Conservation (phyloP, 2,329 filamentous ascomycete genomes). For the Paraphoma sp. region DNA sequence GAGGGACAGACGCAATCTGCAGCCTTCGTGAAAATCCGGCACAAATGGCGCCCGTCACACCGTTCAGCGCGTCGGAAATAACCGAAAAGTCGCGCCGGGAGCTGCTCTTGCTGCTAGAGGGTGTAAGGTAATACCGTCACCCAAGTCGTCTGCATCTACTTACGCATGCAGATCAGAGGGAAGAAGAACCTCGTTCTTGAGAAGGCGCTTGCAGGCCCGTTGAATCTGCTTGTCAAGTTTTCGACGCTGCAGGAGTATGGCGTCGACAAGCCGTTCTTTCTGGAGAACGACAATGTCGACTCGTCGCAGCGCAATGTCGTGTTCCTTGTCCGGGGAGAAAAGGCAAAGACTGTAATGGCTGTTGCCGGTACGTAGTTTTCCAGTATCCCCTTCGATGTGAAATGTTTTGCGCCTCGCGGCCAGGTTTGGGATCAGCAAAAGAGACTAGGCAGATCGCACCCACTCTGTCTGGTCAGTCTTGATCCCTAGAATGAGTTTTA, state of each 20-base stretch:
- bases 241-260: constrained; percentile 96
- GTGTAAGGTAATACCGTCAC: constrained; percentile 72
- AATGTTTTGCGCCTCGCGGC: background rate
- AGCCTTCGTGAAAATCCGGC: background rate
- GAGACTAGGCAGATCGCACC: constrained; percentile 63
- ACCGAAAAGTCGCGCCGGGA: constrained; percentile 85
- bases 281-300: constrained; percentile 95
- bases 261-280: constrained; percentile 94
- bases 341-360: constrained; percentile 78
- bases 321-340: constrained; percentile 91
- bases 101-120: constrained; percentile 88
- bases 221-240: constrained; percentile 93
- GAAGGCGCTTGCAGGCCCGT: constrained; percentile 83
- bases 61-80: constrained; percentile 78
- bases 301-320: constrained; percentile 93
- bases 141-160: constrained; percentile 38
- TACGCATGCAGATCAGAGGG: constrained; percentile 77
- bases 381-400: constrained; percentile 8
- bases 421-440: constrained; percentile 59
- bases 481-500: constrained; percentile 57
- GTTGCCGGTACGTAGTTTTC: constrained; percentile 76
- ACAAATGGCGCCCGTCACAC: constrained; percentile 70
- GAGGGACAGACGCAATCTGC: constrained; percentile 5
- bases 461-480: constrained; percentile 65
- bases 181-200: constrained; percentile 99